Base-by-base conservation (phyloP, 345 rosid genomes). In the Murraya koenigii region DNA sequence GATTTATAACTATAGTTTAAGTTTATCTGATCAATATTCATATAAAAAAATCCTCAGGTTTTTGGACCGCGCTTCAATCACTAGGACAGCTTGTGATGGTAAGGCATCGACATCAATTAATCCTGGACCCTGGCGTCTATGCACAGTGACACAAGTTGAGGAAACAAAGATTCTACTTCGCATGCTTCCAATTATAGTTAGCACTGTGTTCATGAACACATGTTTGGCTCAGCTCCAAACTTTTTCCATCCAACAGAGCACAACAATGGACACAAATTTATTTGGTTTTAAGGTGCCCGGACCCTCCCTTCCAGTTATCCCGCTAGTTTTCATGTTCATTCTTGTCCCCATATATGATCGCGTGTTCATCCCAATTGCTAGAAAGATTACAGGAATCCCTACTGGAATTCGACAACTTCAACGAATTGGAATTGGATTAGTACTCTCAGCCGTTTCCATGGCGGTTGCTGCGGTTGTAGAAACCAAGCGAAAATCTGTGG, bases 181-280 rank as follows among this genome's bases (percentile, higher is more conserved):
- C 10, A 88, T 91, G 90, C 83, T 87, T 17, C 95, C 95, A 0
- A 83, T 89, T 36, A 72, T 87, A 61, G 75, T 88, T 0, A 86
- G 93, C 82, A 91, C 95, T 15, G 84, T 91, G 69, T 87, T 91
- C 84, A 87, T 91, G 86, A 91, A 89, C 78, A 88, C 91, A 15
- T 91, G 93, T 60, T 78, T 91, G 76, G 95, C 93, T 78, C 93
- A 91, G 74, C 91, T 91, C 66, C 89, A 86, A 35, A 89, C 94
- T 17, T 89, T 91, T 78, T 74, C 88, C 10, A 73, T 86, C 84
- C 92, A 86, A 63, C 92, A 91, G 67, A 84, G 89, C 89, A 85
- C 86, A 17, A 89, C 89, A 20, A 78, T 89, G 92, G 85, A 91
- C 83, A 82, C 87, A 39, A 66, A 28, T 52, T 32, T 91, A 33